Evolutionary conservation across 2,329 filamentous ascomycete species (phyloP).

Genomic region (Trichoderma citrinoviride): DNA sequence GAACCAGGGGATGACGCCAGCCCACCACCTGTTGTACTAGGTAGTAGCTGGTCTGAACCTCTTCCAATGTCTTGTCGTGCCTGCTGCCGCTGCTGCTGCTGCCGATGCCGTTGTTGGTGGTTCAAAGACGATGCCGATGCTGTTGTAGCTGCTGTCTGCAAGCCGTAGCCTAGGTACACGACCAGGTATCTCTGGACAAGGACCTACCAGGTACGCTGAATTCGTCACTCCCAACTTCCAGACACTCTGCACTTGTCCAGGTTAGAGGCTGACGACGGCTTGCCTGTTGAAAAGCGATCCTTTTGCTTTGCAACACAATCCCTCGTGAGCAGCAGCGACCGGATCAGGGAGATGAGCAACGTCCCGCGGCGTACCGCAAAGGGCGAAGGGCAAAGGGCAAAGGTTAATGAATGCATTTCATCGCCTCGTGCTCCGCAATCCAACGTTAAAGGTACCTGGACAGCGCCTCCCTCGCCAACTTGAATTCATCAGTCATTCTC

Average conservation of each 20-base stretch:
- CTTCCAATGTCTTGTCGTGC: background rate
- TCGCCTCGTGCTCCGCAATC: slow-evolving; percentile 8
- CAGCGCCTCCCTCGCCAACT: background rate
- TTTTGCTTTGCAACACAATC: background rate
- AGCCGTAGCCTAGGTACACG: no score
- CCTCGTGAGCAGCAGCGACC: background rate
- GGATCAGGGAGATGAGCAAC: background rate
- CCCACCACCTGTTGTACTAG: background rate
- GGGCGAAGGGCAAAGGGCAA: background rate
- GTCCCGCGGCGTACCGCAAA: background rate
- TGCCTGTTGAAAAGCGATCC: no score
- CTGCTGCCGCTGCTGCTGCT: background rate
- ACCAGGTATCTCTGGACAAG: background rate
- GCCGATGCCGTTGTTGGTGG: background rate
- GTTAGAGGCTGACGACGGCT: background rate
- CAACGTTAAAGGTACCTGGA: background rate
- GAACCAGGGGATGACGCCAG: background rate
- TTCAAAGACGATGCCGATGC: background rate
- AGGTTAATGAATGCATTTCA: background rate
- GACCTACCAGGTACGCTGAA: background rate
- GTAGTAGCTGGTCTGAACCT: background rate
- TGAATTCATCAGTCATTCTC: no score
- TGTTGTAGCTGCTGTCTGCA: background rate
- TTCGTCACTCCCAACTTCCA: no score
- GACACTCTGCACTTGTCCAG: background rate